Percentiles rank a stretch among this genome's conserved stretches.
Conservation (phyloP, 345 rosid species). For the Salix koriyanagi region DNA sequence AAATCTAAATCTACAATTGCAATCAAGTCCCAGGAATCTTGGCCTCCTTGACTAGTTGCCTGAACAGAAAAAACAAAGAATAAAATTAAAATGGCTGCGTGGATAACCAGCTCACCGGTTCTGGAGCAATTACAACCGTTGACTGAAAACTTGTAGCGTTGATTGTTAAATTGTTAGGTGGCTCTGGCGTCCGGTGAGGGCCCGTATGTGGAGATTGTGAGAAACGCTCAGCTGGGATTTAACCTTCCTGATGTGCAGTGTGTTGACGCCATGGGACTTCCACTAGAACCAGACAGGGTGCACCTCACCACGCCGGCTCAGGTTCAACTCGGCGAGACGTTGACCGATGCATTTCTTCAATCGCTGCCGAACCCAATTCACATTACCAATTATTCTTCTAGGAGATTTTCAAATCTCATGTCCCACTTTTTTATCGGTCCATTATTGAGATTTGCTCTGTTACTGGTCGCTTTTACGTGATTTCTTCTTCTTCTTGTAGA, state of each 20-base stretch:
- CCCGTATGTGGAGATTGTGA: constrained; percentile 11
- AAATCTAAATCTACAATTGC: no score
- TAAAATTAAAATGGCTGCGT: no score
- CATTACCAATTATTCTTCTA: neutral
- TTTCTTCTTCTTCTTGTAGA: no score
- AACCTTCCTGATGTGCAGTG: constrained; percentile 6
- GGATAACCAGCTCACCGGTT: no score
- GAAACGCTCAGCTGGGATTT: constrained; percentile 16
- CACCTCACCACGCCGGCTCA: constrained; percentile 33
- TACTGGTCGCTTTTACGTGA: neutral
- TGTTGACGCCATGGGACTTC: constrained; percentile 27
- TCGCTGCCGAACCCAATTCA: neutral
- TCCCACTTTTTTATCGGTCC: neutral
- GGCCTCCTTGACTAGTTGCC: no score
- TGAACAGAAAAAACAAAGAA: no score
- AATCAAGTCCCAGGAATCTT: no score
- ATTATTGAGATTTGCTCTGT: neutral
- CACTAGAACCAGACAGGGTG: constrained; percentile 22
- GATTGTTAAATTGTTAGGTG: constrained; percentile 12
- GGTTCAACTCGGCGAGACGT: constrained; percentile 25
- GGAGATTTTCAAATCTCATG: neutral
- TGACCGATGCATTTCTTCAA: constrained; percentile 16
- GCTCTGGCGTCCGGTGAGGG: constrained; percentile 28
- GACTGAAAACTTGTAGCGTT: no score
- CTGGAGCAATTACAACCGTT: no score